Conservation (phyloP, 2,329 filamentous ascomycete species). For the Fusarium nygamai region DNA sequence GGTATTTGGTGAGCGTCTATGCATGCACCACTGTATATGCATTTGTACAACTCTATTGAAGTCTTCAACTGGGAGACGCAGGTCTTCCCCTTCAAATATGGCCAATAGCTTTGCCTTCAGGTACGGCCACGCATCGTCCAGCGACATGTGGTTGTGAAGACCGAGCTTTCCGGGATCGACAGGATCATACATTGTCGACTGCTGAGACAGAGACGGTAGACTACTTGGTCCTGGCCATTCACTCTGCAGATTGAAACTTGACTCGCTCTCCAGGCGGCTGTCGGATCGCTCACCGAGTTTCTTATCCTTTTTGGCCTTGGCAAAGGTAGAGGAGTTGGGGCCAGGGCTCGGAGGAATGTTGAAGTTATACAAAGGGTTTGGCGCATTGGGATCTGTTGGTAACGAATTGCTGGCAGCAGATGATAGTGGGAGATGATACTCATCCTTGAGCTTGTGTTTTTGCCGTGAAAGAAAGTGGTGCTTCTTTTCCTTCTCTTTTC, state of each 20-base stretch:
- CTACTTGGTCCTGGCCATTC: conserved; percentile 67
- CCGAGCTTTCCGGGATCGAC: conserved; percentile 64
- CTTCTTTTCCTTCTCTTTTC: conserved; percentile 78
- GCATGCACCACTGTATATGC: conserved; percentile 81
- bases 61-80: conserved; percentile 83
- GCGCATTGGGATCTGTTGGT: conserved; percentile 78
- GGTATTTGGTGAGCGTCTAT: conserved; percentile 74
- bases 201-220: conserved; percentile 56
- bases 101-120: conserved; percentile 79
- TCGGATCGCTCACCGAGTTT: conserved; percentile 75
- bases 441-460: conserved; percentile 82
- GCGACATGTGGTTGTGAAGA: conserved; percentile 74
- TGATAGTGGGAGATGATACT: conserved; percentile 76
- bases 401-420: conserved; percentile 81
- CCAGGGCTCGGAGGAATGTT: conserved; percentile 77
- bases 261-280: conserved; percentile 63
- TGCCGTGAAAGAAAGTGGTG: conserved; percentile 83
- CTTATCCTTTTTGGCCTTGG: conserved; percentile 89
- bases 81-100: conserved; percentile 83
- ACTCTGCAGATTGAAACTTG: conserved; percentile 50
- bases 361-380: conserved; percentile 82
- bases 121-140: conserved; percentile 85
- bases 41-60: conserved; percentile 83
- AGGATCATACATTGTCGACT: conserved; percentile 61
- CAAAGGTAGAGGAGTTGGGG: conserved; percentile 72